These are phyloP conservation scores for Sarocladiaceae sp. DNA, from an alignment of 2,329 filamentous ascomycete genomes.

Conservation along the genomic window DNA sequence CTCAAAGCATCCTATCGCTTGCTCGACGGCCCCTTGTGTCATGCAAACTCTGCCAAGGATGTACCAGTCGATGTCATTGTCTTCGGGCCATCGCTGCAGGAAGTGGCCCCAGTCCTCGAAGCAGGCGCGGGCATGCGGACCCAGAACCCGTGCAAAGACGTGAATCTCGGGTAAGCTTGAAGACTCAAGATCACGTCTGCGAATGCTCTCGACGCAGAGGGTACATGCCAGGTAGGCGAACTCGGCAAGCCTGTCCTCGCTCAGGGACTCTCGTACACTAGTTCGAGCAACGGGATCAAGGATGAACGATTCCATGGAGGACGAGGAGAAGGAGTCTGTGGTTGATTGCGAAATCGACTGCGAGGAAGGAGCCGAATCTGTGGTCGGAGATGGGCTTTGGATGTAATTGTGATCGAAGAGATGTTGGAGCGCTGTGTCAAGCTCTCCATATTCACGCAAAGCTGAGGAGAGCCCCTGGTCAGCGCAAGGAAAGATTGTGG, in stretches of 20 bases:
- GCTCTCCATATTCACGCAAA: neutral
- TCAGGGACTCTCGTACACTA: slow-evolving; percentile 16
- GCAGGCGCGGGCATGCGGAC: slow-evolving; percentile 20
- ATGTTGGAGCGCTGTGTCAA: slow-evolving; percentile 19
- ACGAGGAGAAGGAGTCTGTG: slow-evolving; percentile 12
- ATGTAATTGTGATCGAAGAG: slow-evolving; percentile 20
- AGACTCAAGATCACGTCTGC: slow-evolving; percentile 14
- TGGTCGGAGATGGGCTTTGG: slow-evolving; percentile 16
- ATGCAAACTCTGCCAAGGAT: slow-evolving; percentile 25
- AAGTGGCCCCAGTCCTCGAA: slow-evolving; percentile 19
- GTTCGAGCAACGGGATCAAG: slow-evolving; percentile 17
- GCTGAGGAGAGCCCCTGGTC: neutral
- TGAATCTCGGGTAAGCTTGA: slow-evolving; percentile 17
- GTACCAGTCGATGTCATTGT: slow-evolving; percentile 31
- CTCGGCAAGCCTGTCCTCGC: slow-evolving; percentile 14
- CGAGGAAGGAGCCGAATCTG: slow-evolving; percentile 6
- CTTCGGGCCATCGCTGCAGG: slow-evolving; percentile 14
- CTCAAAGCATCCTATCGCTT: slow-evolving; percentile 21
- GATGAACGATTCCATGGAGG: slow-evolving; percentile 18
- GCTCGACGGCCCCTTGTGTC: slow-evolving; percentile 18
- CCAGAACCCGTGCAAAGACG: slow-evolving; percentile 19
- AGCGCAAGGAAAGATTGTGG: neutral
- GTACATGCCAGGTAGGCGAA: slow-evolving; percentile 20
- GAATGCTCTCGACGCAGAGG: slow-evolving; percentile 18
- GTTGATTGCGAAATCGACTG: slow-evolving; percentile 11